A percentile compares a stretch with the other conserved stretches of the same genome.
Conservation (phyloP, 768 basidiomycete species). For the Leccinum subtestaceum region DNA sequence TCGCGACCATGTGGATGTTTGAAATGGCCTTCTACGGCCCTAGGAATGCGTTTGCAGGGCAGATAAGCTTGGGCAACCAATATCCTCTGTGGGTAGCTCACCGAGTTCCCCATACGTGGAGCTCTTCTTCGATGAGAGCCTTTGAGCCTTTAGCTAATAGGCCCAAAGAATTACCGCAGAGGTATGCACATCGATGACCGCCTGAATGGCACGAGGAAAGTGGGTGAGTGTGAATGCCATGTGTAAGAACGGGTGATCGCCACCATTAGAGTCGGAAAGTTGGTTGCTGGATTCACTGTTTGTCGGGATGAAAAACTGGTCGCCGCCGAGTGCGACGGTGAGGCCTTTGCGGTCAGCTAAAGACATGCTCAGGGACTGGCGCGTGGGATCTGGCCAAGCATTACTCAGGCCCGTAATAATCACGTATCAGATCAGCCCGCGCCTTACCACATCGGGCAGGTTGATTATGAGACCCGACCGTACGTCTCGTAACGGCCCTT, state of each 20-base stretch:
- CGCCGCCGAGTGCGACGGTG: conserved; percentile 38
- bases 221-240: conserved; percentile 10
- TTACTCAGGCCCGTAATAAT: conserved; percentile 3
- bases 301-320: conserved; percentile 57
- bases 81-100: conserved; percentile 32
- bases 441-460: conserved; percentile 14
- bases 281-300: conserved; percentile 49
- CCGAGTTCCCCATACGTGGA: conserved; percentile 79
- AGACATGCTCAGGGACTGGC: conserved; percentile 14
- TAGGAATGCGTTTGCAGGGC: conserved; percentile 31
- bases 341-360: conserved; percentile 17
- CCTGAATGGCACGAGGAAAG: conserved; percentile 23
- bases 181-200: conserved; percentile 68
- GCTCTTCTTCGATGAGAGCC: conserved; percentile 74
- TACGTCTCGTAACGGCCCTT: background rate
- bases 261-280: conserved; percentile 39
- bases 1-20: conserved; percentile 78
- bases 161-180: conserved; percentile 96
- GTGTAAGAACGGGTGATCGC: conserved; percentile 10
- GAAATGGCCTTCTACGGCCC: conserved; percentile 88
- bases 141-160: conserved; percentile 72
- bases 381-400: background rate
- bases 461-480: background rate
- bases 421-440: conserved; percentile 15
- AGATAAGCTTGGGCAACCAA: conserved; percentile 7